phyloP scores from a whole-genome alignment of 805 yeast genomes.

The Schwanniomyces sp. region DNA sequence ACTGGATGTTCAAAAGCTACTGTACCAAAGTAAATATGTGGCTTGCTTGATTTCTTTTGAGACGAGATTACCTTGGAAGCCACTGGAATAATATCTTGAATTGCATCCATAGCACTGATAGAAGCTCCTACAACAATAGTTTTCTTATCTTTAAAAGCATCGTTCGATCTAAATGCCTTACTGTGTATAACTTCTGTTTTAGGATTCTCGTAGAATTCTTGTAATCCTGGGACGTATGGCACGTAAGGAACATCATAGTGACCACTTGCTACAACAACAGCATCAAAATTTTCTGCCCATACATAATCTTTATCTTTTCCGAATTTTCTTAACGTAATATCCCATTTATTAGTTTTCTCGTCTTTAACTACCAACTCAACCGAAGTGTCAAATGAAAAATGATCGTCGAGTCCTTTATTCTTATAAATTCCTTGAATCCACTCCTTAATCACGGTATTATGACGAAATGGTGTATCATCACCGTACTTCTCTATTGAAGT shows the following conservation, averaged over 20 bases:
- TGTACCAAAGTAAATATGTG: slow-evolving; percentile 8
- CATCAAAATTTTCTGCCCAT: slow-evolving; percentile 36
- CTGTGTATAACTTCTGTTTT: slow-evolving; percentile 39
- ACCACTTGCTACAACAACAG: slow-evolving; percentile 46
- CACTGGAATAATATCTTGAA: slow-evolving; percentile 19
- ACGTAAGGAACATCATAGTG: slow-evolving; percentile 49
- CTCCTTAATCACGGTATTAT: slow-evolving; percentile 12
- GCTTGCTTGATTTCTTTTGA: slow-evolving; percentile 3
- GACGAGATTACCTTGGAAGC: slow-evolving; percentile 12
- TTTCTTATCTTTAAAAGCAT: slow-evolving; percentile 31
- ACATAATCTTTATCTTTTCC: slow-evolving; percentile 20
- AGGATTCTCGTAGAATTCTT: slow-evolving; percentile 28
- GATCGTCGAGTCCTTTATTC: slow-evolving; percentile 18
- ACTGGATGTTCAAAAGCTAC: slow-evolving; percentile 10
- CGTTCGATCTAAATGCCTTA: slow-evolving; percentile 38
- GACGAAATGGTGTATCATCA: slow-evolving; percentile 18
- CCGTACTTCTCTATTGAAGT: slow-evolving; percentile 15
- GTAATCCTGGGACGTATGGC: slow-evolving; percentile 44
- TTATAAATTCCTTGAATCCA: slow-evolving; percentile 20
- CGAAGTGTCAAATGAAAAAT: slow-evolving; percentile 19
- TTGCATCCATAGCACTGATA: slow-evolving; percentile 68
- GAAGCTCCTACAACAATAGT: slow-evolving; percentile 46
- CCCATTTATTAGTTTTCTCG: slow-evolving; percentile 14
- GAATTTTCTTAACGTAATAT: slow-evolving; percentile 19
- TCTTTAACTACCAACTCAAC: slow-evolving; percentile 27